phyloP scores from a whole-genome alignment of 306 rosid genomes.

The Sophora flavescens region DNA sequence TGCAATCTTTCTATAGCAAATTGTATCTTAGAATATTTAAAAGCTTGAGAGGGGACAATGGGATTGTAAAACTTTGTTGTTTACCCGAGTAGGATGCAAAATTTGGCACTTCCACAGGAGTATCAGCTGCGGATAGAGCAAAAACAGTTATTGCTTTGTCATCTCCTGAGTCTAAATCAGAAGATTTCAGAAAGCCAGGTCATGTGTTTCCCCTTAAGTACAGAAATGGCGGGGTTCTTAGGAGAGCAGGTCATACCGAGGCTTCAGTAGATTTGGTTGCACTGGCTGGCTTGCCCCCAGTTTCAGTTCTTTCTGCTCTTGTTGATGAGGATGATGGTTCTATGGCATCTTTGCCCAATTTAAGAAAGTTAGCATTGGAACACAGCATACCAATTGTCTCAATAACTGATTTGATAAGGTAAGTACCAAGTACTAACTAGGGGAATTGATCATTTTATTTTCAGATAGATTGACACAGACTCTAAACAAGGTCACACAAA shows the following conservation, averaged over 20 bases:
- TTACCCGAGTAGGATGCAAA: constrained; percentile 70
- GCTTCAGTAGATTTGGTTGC: constrained; percentile 85
- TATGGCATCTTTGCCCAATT: constrained; percentile 64
- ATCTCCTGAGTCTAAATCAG: constrained; percentile 64
- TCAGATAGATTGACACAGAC: no score
- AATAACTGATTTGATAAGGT: constrained; percentile 89
- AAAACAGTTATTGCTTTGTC: constrained; percentile 73
- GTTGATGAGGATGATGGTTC: constrained; percentile 72
- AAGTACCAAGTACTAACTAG: not conserved
- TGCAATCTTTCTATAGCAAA: not conserved
- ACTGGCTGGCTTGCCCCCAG: constrained; percentile 71
- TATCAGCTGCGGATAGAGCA: constrained; percentile 85
- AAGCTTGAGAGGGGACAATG: not conserved
- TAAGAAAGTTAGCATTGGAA: constrained; percentile 65
- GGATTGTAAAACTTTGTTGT: constrained; percentile 8
- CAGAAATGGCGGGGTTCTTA: constrained; percentile 81
- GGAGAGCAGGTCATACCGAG: constrained; percentile 91
- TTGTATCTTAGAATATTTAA: not conserved
- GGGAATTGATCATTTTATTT: no score
- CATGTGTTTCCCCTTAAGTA: constrained; percentile 90
- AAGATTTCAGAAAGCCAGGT: constrained; percentile 79
- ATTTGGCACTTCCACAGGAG: constrained; percentile 73
- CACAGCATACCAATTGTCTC: constrained; percentile 74
- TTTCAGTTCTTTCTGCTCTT: constrained; percentile 77
- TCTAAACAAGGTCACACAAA: no score